These are phyloP conservation scores for Metarhizium rileyi DNA, from an alignment of 2,329 filamentous ascomycete species.

Conservation along the genomic window DNA sequence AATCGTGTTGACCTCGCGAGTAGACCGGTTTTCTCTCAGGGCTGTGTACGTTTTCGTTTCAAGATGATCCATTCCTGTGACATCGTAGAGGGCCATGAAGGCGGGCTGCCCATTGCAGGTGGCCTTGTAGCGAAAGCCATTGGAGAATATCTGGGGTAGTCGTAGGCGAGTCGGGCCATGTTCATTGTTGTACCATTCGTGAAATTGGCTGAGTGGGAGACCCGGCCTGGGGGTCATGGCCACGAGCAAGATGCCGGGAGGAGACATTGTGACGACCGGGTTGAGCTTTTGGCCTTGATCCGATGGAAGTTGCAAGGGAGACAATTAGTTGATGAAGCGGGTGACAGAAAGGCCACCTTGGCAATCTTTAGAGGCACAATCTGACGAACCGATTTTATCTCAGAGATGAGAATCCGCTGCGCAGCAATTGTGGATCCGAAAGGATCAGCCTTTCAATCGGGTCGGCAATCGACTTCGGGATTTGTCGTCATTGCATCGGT, in stretches of 20 bases:
- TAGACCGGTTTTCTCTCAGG: constrained; percentile 48
- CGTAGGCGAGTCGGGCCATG: constrained; percentile 75
- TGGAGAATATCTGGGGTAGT: constrained; percentile 60
- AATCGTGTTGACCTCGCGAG: constrained; percentile 44
- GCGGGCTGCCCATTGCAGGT: constrained; percentile 52
- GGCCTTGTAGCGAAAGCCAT: constrained; percentile 71
- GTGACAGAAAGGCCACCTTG: too few species aligned
- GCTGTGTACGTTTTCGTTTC: constrained; percentile 59
- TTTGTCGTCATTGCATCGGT: background rate
- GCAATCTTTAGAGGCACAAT: too few species aligned
- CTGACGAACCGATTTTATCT: too few species aligned
- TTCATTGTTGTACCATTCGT: constrained; percentile 93
- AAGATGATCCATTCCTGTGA: constrained; percentile 63
- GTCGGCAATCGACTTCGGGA: constrained; percentile 14
- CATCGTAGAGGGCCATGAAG: constrained; percentile 76
- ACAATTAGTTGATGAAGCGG: too few species aligned
- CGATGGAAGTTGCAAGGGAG: too few species aligned
- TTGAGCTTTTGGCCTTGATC: too few species aligned
- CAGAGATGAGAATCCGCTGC: background rate
- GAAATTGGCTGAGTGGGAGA: constrained; percentile 60
- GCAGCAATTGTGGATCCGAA: constrained; percentile 1
- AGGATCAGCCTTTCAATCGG: constrained; percentile 7
- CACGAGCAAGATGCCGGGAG: constrained; percentile 68
- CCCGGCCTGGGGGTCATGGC: constrained; percentile 70
- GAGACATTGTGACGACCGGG: constrained; percentile 22